phyloP scores from a whole-genome alignment of 202 grass and related monocot genomes.

The Musa balbisiana region DNA sequence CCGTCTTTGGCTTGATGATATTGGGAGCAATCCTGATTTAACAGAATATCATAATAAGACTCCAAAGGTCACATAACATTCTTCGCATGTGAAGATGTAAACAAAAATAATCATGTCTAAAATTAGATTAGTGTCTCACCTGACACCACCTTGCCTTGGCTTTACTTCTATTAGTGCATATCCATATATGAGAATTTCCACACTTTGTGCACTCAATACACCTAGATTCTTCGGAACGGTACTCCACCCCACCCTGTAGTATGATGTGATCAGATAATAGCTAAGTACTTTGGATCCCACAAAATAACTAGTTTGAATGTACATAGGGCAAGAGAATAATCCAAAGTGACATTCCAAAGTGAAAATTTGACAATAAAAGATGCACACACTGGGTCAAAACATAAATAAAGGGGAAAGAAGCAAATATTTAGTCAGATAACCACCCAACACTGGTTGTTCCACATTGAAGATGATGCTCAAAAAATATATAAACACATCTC shows the following conservation, averaged over 20 bases:
- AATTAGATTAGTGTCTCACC: conserved; percentile 35
- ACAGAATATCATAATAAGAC: background rate
- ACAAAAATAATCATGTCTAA: background rate
- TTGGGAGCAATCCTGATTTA: conserved; percentile 61
- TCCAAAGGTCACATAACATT: background rate
- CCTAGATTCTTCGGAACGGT: conserved; percentile 80
- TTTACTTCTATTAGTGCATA: conserved; percentile 93
- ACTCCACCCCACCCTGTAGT: conserved; percentile 78
- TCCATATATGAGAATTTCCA: conserved; percentile 94
- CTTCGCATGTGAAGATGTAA: background rate
- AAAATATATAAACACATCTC: too few relatives aligned
- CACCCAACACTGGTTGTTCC: too few relatives aligned
- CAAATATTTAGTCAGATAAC: too few relatives aligned
- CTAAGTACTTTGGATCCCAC: background rate
- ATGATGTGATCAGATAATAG: background rate
- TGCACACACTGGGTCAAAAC: too few relatives aligned
- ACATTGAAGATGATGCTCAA: too few relatives aligned
- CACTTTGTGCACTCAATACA: conserved; percentile 98
- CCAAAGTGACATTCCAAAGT: background rate
- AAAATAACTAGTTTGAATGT: background rate
- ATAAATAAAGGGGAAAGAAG: background rate
- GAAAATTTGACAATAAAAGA: background rate
- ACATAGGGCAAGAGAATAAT: background rate
- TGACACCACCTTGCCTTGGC: conserved; percentile 88
- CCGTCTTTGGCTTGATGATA: conserved; percentile 93